A percentile compares a stretch with the other conserved stretches of the same genome.
These are phyloP conservation scores for Ascocoryne sarcoides DNA, from an alignment of 2,329 filamentous ascomycete genomes.

Conservation along the genomic window DNA sequence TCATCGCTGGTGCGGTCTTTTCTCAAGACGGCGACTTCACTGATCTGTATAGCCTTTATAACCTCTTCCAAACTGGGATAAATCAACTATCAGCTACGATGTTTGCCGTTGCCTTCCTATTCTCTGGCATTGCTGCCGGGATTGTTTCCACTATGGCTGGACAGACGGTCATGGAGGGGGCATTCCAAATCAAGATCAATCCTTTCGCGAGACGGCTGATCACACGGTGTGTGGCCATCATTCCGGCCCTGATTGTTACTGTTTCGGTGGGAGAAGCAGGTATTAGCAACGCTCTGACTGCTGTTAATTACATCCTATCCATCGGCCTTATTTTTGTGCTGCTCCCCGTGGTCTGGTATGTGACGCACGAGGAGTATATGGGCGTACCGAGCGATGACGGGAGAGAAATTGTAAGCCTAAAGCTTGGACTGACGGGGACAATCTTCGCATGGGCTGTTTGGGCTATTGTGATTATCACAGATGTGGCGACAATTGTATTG, in stretches of 20 bases:
- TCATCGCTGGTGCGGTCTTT: slow-evolving; percentile 1
- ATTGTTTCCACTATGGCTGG: slow-evolving; percentile 7
- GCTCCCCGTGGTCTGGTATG: slow-evolving; percentile 3
- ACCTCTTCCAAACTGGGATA: slow-evolving; percentile 1
- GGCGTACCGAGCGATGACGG: slow-evolving; percentile 1
- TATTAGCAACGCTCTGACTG: slow-evolving; percentile 3
- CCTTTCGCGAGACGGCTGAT: slow-evolving; percentile 3
- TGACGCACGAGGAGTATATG: slow-evolving; percentile 6
- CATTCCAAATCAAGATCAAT: slow-evolving; percentile 2
- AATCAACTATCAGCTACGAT: slow-evolving; percentile 1
- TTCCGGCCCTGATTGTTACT: slow-evolving; percentile 4
- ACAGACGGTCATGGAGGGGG: slow-evolving; percentile 4
- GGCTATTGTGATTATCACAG: slow-evolving; percentile 4
- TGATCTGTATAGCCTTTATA: slow-evolving; percentile 2
- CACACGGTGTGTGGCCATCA: slow-evolving; percentile 5
- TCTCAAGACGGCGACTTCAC: neutral
- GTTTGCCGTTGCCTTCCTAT: slow-evolving; percentile 3
- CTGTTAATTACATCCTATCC: slow-evolving; percentile 2
- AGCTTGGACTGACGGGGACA: neutral
- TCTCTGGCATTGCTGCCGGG: slow-evolving; percentile 5
- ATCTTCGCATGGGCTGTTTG: slow-evolving; percentile 5
- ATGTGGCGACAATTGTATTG: slow-evolving; percentile 2
- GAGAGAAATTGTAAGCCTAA: slow-evolving; percentile 1
- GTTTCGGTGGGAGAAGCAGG: slow-evolving; percentile 2
- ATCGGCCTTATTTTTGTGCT: slow-evolving; percentile 5